Percentiles rank a stretch among this genome's conserved stretches.
phyloP scores from a whole-genome alignment of 2,329 filamentous ascomycete genomes.

The Hypomyces perniciosus region DNA sequence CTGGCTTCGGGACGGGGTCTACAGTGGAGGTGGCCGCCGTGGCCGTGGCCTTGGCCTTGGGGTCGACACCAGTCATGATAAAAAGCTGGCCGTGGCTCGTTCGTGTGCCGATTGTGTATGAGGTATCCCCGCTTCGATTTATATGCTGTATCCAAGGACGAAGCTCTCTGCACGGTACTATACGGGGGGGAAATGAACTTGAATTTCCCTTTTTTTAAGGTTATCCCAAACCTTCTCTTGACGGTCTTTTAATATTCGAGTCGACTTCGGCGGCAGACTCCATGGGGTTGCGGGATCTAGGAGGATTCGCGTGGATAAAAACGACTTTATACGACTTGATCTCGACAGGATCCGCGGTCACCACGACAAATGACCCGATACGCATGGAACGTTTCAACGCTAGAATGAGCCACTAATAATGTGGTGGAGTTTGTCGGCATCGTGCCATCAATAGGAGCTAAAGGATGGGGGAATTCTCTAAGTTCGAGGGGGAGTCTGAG shows the following conservation, averaged over 20 bases:
- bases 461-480: neutral
- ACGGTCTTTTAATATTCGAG: too few species aligned
- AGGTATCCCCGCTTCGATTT: too few species aligned
- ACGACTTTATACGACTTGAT: constrained; percentile 10
- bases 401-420: constrained; percentile 7
- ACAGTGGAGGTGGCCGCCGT: neutral
- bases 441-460: neutral
- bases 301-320: too few species aligned
- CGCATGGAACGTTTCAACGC: constrained; percentile 25
- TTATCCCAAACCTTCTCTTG: too few species aligned
- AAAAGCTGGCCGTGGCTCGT: too few species aligned
- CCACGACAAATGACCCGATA: neutral
- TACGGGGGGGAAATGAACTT: too few species aligned
- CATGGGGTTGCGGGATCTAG: too few species aligned
- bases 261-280: too few species aligned
- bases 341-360: too few species aligned
- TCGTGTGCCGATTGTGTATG: neutral
- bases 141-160: too few species aligned
- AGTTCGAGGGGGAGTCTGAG: neutral
- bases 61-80: constrained; percentile 19
- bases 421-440: constrained; percentile 12
- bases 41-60: constrained; percentile 18
- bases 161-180: constrained; percentile 4
- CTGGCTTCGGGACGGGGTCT: constrained; percentile 34
- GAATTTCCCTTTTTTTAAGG: too few species aligned